These are phyloP conservation scores for Polytrichum formosum DNA, from an alignment of 225 moss, liverwort and hornwort species.

Conservation along the genomic window DNA sequence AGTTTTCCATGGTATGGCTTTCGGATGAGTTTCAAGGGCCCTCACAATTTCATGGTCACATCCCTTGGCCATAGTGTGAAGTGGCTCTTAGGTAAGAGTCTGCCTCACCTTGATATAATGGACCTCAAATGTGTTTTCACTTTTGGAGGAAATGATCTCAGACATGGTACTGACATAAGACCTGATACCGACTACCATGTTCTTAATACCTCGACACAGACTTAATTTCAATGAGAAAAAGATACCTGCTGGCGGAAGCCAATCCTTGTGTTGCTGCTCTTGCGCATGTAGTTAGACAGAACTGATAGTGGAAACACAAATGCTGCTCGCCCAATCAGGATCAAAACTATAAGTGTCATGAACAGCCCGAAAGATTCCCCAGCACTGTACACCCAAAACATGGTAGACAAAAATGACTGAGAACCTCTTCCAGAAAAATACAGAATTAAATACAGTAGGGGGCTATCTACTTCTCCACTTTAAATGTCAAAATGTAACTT, in stretches of 20 bases:
- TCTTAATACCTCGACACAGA: not conserved
- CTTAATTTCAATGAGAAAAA: not conserved
- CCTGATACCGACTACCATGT: not conserved
- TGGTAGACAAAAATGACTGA: not conserved
- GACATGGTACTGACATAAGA: not conserved
- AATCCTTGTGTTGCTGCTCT: conserved; percentile 38
- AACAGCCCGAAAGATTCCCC: conserved; percentile 49
- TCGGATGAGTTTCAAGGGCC: no score
- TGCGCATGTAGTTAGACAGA: conserved; percentile 65
- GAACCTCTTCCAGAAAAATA: not conserved
- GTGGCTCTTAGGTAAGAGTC: no score
- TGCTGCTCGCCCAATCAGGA: conserved; percentile 63
- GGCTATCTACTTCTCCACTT: no score
- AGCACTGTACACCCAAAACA: conserved; percentile 14
- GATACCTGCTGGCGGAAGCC: conserved; percentile 51
- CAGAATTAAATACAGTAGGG: no score
- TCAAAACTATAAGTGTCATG: conserved; percentile 36
- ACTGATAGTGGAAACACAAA: conserved; percentile 82
- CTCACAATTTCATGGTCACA: no score
- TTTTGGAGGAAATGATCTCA: no score
- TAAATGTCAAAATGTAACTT: no score
- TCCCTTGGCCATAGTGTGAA: no score
- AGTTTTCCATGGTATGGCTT: no score
- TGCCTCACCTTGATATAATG: no score
- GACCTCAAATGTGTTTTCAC: no score